A percentile compares a stretch with the other conserved stretches of the same genome.
Conservation (phyloP, 164 flowering plant species). For the Malania oleifera region DNA sequence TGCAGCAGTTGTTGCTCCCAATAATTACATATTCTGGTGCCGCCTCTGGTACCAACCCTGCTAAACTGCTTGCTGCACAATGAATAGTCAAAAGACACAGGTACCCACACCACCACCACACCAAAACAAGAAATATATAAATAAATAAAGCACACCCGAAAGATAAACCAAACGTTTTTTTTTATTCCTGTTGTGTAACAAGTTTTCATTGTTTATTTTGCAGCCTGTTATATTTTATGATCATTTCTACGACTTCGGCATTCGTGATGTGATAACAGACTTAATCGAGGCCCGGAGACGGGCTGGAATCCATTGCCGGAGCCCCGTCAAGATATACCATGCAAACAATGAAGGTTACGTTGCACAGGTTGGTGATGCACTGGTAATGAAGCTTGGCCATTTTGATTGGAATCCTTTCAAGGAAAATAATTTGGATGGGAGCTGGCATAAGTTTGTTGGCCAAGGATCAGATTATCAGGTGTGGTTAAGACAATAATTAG, state of each 20-base stretch:
- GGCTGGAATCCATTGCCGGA: conserved; percentile 53
- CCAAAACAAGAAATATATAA: no score
- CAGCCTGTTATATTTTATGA: conserved; percentile 64
- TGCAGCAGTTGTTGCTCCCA: no score
- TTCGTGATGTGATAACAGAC: conserved; percentile 45
- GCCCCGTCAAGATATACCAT: conserved; percentile 49
- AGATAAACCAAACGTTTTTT: no score
- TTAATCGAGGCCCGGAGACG: conserved; percentile 43
- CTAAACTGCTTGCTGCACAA: no score
- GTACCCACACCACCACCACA: no score
- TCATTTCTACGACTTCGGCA: conserved; percentile 62
- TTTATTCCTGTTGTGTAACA: neutral
- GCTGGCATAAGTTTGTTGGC: conserved; percentile 56
- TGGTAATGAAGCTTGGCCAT: conserved; percentile 56
- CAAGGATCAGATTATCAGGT: conserved; percentile 51
- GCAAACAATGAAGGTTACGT: conserved; percentile 56
- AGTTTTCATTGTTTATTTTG: conserved; percentile 9
- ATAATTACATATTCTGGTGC: no score
- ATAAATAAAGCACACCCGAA: no score
- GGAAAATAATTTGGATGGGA: conserved; percentile 50
- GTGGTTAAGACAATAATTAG: conserved; percentile 55
- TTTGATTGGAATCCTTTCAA: conserved; percentile 62
- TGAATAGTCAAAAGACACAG: no score
- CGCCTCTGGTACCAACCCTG: no score
- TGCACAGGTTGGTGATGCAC: conserved; percentile 45